phyloP scores from a whole-genome alignment of 768 basidiomycete genomes.

The Candolleomyces eurysporus region DNA sequence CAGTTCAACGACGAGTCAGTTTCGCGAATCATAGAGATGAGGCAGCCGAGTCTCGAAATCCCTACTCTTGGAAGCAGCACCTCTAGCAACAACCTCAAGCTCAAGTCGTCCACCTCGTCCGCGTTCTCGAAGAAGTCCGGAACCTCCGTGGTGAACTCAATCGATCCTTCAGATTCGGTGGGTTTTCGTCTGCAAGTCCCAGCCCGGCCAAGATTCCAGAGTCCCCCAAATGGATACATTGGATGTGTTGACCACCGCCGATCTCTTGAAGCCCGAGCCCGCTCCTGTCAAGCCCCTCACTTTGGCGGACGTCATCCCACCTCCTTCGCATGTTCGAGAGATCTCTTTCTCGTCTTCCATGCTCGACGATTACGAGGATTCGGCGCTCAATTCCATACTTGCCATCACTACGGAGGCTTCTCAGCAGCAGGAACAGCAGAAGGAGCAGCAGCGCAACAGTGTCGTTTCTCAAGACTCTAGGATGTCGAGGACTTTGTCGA shows the following conservation, averaged over 20 bases:
- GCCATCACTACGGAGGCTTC: slow-evolving; percentile 34
- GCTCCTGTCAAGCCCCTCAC: slow-evolving; percentile 40
- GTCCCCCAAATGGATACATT: slow-evolving; percentile 16
- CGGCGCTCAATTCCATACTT: slow-evolving; percentile 54
- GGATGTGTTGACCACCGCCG: background rate
- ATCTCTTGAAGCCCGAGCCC: background rate
- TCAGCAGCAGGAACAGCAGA: background rate
- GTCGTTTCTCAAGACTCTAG: slow-evolving; percentile 14
- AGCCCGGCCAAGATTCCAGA: slow-evolving; percentile 22
- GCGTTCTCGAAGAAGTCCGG: slow-evolving; percentile 35
- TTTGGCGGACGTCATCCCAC: slow-evolving; percentile 75
- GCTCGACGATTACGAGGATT: slow-evolving; percentile 45
- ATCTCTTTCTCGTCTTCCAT: slow-evolving; percentile 43
- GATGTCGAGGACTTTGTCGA: slow-evolving; percentile 2
- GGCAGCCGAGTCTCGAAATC: slow-evolving; percentile 28
- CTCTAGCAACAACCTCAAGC: background rate
- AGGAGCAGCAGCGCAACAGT: slow-evolving; percentile 20
- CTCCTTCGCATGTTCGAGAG: slow-evolving; percentile 49
- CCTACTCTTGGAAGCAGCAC: background rate
- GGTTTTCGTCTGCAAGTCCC: slow-evolving; percentile 19
- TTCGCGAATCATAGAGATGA: slow-evolving; percentile 21
- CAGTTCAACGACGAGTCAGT: slow-evolving; percentile 12
- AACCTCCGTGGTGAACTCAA: slow-evolving; percentile 65
- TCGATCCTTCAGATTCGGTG: slow-evolving; percentile 74
- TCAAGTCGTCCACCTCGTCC: slow-evolving; percentile 13